phyloP scores from a whole-genome alignment of 495 filamentous ascomycete species.

The Penicillium silybi region DNA sequence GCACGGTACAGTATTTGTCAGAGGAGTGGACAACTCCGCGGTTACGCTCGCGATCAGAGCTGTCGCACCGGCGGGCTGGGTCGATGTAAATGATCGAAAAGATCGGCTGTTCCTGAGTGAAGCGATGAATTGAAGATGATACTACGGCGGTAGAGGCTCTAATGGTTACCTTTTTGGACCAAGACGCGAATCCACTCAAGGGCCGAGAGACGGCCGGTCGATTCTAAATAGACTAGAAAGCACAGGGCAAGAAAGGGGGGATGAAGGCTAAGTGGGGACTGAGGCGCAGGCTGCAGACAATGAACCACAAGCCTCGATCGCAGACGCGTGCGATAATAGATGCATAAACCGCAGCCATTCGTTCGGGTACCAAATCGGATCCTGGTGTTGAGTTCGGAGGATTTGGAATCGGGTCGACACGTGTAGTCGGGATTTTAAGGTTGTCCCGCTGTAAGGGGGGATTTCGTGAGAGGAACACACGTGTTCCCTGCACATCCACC shows the following conservation, averaged over 20 bases:
- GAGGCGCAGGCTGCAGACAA: no score
- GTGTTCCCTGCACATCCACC: neutral
- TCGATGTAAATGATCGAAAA: slow-evolving; percentile 16
- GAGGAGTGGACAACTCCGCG: neutral
- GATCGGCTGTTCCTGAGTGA: slow-evolving; percentile 6
- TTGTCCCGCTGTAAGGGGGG: slow-evolving; percentile 12
- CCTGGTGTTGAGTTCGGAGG: neutral
- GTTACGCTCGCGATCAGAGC: slow-evolving; percentile 9
- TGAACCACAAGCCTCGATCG: neutral
- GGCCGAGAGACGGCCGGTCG: neutral
- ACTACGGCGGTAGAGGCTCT: slow-evolving; percentile 5
- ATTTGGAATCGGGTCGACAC: neutral
- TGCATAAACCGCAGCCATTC: neutral
- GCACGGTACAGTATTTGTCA: slow-evolving; percentile 17
- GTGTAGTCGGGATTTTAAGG: slow-evolving; percentile 11
- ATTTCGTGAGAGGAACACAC: neutral
- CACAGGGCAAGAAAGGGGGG: neutral
- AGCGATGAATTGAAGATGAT: neutral
- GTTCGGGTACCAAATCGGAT: neutral
- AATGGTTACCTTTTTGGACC: slow-evolving; percentile 6
- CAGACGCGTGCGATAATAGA: neutral
- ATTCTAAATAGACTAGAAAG: slow-evolving; percentile 5
- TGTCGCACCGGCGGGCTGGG: slow-evolving; percentile 5
- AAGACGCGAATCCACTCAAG: neutral
- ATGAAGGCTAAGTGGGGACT: neutral